Conservation (phyloP, 129 eudicot species). For the Flaveria brownii region DNA sequence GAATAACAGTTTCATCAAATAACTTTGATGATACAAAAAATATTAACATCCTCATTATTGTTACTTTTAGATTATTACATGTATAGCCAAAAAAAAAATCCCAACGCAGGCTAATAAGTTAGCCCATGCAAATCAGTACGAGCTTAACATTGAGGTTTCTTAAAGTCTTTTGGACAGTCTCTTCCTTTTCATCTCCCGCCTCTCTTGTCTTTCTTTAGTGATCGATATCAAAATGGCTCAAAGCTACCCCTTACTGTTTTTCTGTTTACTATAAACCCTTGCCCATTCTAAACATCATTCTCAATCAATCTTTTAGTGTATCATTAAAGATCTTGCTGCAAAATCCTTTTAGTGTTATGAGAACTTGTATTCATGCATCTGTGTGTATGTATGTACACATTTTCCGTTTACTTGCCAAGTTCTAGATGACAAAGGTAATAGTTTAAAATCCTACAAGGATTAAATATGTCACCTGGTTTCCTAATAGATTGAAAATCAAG, state of each 20-base stretch:
- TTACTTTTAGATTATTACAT: background rate
- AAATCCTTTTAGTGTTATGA: background rate
- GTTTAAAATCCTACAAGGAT: background rate
- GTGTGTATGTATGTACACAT: background rate
- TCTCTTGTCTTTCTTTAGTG: background rate
- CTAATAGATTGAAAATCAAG: background rate
- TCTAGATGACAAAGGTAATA: background rate
- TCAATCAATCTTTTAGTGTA: background rate
- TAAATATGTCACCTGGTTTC: background rate
- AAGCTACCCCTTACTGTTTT: background rate
- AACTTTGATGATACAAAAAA: background rate
- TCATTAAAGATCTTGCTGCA: background rate
- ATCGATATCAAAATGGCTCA: background rate
- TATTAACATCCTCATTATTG: background rate
- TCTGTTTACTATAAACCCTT: background rate
- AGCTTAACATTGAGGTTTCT: background rate
- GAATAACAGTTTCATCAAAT: background rate
- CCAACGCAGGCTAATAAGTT: background rate
- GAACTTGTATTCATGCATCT: background rate
- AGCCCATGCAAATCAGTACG: background rate
- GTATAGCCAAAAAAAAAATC: background rate
- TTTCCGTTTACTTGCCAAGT: background rate
- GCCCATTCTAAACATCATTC: background rate
- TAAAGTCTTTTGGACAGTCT: background rate
- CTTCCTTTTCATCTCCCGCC: background rate